phyloP scores from a whole-genome alignment of 2,329 filamentous ascomycete genomes.

The Colletotrichum liaoningense region DNA sequence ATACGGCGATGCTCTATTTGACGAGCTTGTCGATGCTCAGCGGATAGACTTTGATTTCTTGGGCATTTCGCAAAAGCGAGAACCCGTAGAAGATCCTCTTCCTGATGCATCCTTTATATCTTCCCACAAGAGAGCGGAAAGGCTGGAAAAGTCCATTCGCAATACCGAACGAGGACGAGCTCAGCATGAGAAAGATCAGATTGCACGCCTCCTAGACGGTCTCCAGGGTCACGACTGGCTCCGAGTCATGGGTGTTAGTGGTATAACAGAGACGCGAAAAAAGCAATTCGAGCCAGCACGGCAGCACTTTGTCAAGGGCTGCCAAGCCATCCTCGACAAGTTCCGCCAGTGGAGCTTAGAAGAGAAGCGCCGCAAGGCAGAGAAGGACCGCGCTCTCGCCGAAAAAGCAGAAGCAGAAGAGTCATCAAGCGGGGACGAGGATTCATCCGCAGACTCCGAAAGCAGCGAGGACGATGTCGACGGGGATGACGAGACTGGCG shows the following conservation, averaged over 20 bases:
- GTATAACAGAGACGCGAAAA: conserved; percentile 85
- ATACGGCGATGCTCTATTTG: conserved; percentile 68
- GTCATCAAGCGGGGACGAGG: conserved; percentile 21
- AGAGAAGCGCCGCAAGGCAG: conserved; percentile 84
- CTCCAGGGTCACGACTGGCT: conserved; percentile 94
- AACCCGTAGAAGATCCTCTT: conserved; percentile 63
- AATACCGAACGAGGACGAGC: conserved; percentile 74
- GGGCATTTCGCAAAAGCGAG: conserved; percentile 56
- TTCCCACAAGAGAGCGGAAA: conserved; percentile 68
- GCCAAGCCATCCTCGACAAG: conserved; percentile 84
- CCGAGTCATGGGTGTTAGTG: conserved; percentile 88
- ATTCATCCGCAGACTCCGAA: conserved; percentile 40
- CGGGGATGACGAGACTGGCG: conserved; percentile 39
- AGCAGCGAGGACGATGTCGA: conserved; percentile 51
- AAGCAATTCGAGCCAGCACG: conserved; percentile 89
- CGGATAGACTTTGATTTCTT: conserved; percentile 67
- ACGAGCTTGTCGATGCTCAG: conserved; percentile 66
- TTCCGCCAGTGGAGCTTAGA: conserved; percentile 90
- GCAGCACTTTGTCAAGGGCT: conserved; percentile 85
- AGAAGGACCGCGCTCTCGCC: conserved; percentile 74
- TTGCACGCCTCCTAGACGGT: conserved; percentile 78
- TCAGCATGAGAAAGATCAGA: conserved; percentile 75
- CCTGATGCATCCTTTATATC: conserved; percentile 65
- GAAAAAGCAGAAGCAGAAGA: conserved; percentile 56
- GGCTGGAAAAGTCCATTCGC: conserved; percentile 70